Conservation (phyloP, 164 flowering plant genomes). For the Vitis rotundifolia region DNA sequence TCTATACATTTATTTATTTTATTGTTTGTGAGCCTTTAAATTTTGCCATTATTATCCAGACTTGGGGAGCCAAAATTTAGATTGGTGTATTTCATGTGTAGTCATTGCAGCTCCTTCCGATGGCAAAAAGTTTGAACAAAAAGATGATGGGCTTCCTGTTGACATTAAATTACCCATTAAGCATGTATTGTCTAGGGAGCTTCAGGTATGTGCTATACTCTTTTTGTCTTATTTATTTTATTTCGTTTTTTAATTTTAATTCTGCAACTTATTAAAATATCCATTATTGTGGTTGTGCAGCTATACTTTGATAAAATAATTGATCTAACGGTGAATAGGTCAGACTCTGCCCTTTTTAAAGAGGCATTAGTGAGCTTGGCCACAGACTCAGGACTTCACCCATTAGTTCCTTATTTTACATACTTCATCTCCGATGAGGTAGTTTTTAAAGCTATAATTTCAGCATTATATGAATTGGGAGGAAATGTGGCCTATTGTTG, state of each 20-base stretch:
- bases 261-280: neutral
- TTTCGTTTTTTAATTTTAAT: neutral
- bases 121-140: conserved; percentile 53
- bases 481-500: neutral
- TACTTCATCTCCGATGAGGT: conserved; percentile 93
- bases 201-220: conserved; percentile 55
- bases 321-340: conserved; percentile 65
- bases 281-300: conserved; percentile 49
- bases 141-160: conserved; percentile 71
- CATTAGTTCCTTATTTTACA: conserved; percentile 93
- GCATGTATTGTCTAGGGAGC: conserved; percentile 89
- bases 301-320: conserved; percentile 88
- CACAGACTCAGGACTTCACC: conserved; percentile 95
- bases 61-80: conserved; percentile 5
- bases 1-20: neutral
- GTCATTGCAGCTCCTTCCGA: conserved; percentile 67
- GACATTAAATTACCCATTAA: conserved; percentile 84
- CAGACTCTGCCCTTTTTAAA: conserved; percentile 73
- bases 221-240: neutral
- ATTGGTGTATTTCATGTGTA: conserved; percentile 21
- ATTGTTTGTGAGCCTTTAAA: neutral
- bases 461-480: neutral
- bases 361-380: conserved; percentile 81
- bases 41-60: neutral
- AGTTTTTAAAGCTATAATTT: conserved; percentile 4